phyloP scores from a whole-genome alignment of 2,329 filamentous ascomycete genomes.

The Coccinonectria pachysandricola region DNA sequence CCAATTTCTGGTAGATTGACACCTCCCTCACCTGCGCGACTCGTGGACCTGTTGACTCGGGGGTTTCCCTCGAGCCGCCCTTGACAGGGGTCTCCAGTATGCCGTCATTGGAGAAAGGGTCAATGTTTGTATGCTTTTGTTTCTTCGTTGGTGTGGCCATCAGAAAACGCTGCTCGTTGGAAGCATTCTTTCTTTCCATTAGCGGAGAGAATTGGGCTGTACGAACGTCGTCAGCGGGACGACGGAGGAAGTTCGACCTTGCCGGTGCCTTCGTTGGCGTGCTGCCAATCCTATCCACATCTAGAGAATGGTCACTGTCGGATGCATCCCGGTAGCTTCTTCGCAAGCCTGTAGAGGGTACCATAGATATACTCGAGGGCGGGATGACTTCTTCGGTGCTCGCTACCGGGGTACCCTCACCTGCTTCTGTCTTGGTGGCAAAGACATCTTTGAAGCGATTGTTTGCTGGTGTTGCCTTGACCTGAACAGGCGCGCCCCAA shows the following conservation, averaged over 20 bases:
- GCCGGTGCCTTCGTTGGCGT: conserved; percentile 23
- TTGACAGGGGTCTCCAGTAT: conserved; percentile 7
- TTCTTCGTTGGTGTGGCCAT: conserved; percentile 7
- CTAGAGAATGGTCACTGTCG: conserved; percentile 18
- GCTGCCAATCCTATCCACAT: conserved; percentile 19
- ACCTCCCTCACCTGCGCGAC: conserved; percentile 17
- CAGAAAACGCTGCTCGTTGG: conserved; percentile 7
- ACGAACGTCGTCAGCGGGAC: conserved; percentile 16
- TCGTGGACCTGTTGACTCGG: not conserved
- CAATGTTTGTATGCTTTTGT: conserved; percentile 5
- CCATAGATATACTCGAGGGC: conserved; percentile 28
- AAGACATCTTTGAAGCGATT: conserved; percentile 44
- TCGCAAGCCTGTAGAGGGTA: conserved; percentile 32
- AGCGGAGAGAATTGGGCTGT: conserved; percentile 26
- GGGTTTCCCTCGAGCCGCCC: not conserved
- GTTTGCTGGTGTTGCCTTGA: conserved; percentile 49
- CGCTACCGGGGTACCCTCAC: conserved; percentile 11
- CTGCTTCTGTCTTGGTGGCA: conserved; percentile 19
- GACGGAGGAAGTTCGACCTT: conserved; percentile 20
- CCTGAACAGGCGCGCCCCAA: conserved; percentile 30
- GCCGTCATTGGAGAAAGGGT: conserved; percentile 9
- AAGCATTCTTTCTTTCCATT: conserved; percentile 15
- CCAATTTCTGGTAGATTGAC: conserved; percentile 44
- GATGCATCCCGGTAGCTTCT: conserved; percentile 22
- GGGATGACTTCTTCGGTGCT: conserved; percentile 23